Conservation (phyloP, 1,284 basidiomycete species). For the Moniliella sp. region DNA sequence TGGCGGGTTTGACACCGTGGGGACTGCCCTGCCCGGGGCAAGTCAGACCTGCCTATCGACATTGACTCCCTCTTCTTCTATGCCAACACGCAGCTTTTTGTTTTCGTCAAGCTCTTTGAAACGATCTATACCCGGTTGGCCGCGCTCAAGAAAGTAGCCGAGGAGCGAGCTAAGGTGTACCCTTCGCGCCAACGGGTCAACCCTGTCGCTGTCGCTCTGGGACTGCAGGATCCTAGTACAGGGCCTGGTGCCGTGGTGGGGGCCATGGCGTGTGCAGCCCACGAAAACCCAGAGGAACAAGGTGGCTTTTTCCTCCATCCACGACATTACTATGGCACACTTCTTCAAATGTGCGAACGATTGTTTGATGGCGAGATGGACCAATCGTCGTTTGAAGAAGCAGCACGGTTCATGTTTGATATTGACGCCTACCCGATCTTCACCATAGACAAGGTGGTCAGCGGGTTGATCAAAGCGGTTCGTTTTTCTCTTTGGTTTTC, state of each 20-base stretch:
- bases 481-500: neutral
- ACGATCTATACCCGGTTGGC: slow-evolving; percentile 64
- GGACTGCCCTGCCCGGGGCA: no score
- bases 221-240: slow-evolving; percentile 40
- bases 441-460: slow-evolving; percentile 76
- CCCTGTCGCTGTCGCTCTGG: slow-evolving; percentile 44
- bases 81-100: slow-evolving; percentile 77
- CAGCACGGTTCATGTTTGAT: slow-evolving; percentile 85
- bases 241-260: slow-evolving; percentile 33
- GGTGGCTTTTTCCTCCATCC: slow-evolving; percentile 32
- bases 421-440: slow-evolving; percentile 79
- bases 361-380: slow-evolving; percentile 81
- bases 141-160: slow-evolving; percentile 48
- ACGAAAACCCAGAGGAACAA: slow-evolving; percentile 5
- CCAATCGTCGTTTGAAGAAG: slow-evolving; percentile 71
- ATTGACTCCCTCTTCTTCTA: no score
- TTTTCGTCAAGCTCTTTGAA: slow-evolving; percentile 56
- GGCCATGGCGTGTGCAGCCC: slow-evolving; percentile 4
- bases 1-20: no score
- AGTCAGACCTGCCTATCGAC: no score
- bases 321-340: slow-evolving; percentile 54
- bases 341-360: slow-evolving; percentile 76
- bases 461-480: slow-evolving; percentile 33
- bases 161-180: slow-evolving; percentile 34
- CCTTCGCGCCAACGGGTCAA: slow-evolving; percentile 35